phyloP scores from a whole-genome alignment of 2,329 filamentous ascomycete species.

The Elsinoe perseae region DNA sequence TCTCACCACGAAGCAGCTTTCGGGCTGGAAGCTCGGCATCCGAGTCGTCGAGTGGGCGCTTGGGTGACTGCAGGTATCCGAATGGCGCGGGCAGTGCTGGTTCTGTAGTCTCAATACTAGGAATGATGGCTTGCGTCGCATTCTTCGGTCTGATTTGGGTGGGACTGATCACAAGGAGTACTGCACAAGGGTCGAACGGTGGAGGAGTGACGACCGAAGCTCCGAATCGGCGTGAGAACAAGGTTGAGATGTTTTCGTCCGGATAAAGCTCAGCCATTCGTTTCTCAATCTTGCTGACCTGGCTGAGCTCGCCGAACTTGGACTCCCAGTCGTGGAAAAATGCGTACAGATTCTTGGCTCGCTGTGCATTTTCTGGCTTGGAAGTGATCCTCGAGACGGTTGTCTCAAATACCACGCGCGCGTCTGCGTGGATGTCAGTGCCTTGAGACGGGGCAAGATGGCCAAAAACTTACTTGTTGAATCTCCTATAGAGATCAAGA shows the following conservation, averaged over 20 bases:
- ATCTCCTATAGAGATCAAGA: constrained; percentile 85
- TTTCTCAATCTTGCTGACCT: constrained; percentile 83
- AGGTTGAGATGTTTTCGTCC: constrained; percentile 66
- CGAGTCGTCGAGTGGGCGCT: constrained; percentile 50
- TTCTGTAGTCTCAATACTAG: constrained; percentile 16
- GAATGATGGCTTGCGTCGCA: neutral
- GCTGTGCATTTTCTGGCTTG: constrained; percentile 64
- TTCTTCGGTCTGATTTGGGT: constrained; percentile 58
- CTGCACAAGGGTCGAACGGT: constrained; percentile 71
- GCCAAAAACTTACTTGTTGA: constrained; percentile 65
- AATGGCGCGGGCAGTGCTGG: constrained; percentile 19
- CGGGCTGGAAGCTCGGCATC: constrained; percentile 68
- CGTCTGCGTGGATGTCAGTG: constrained; percentile 52
- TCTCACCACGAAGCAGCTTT: constrained; percentile 82
- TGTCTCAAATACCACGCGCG: constrained; percentile 90
- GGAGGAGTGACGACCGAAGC: constrained; percentile 35
- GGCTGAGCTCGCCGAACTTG: constrained; percentile 82
- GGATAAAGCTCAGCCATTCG: constrained; percentile 93
- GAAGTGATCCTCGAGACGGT: constrained; percentile 74
- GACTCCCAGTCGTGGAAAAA: constrained; percentile 97
- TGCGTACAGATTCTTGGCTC: constrained; percentile 75
- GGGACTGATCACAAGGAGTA: constrained; percentile 78
- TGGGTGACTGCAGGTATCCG: constrained; percentile 35
- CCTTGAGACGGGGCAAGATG: constrained; percentile 1
- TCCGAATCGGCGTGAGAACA: constrained; percentile 70